Percentiles rank a stretch among this genome's conserved stretches.
Evolutionary conservation across 495 filamentous ascomycete species (phyloP).

Genomic region (Penicillium silybi): DNA sequence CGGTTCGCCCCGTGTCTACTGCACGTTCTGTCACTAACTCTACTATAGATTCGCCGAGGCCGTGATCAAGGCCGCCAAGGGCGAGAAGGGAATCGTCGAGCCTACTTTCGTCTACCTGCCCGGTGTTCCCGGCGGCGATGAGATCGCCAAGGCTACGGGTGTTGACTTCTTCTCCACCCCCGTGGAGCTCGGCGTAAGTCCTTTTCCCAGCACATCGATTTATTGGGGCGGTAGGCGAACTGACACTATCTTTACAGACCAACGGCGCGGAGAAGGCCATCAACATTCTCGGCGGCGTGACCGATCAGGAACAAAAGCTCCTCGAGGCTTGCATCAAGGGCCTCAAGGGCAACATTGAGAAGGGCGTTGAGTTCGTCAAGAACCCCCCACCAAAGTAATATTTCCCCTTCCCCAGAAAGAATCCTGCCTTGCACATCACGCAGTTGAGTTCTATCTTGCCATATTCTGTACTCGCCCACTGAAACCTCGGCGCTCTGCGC

Average conservation of each 20-base stretch:
- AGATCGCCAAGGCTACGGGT: conserved; percentile 74
- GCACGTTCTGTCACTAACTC: conserved; percentile 21
- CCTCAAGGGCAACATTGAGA: conserved; percentile 86
- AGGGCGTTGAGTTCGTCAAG: conserved; percentile 86
- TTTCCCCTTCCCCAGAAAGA: conserved; percentile 17
- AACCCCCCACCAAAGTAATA: conserved; percentile 74
- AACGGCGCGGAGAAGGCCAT: conserved; percentile 76
- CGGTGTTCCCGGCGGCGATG: conserved; percentile 82
- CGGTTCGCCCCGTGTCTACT: not conserved
- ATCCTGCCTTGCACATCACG: not conserved
- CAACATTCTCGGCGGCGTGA: conserved; percentile 70
- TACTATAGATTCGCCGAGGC: conserved; percentile 79
- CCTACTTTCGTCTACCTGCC: conserved; percentile 93
- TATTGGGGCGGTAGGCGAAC: not conserved
- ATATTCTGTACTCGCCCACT: conserved; percentile 15
- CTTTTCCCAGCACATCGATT: not conserved
- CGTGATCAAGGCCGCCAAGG: conserved; percentile 80
- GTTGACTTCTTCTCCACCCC: conserved; percentile 95
- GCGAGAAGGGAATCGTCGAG: conserved; percentile 87
- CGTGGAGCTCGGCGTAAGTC: conserved; percentile 86
- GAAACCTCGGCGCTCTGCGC: not conserved
- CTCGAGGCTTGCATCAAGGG: conserved; percentile 68
- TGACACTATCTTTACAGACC: conserved; percentile 49
- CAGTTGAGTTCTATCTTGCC: conserved; percentile 1
- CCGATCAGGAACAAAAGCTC: conserved; percentile 80